phyloP scores from a whole-genome alignment of 768 basidiomycete species.

The Termitomyces eurrhizus region DNA sequence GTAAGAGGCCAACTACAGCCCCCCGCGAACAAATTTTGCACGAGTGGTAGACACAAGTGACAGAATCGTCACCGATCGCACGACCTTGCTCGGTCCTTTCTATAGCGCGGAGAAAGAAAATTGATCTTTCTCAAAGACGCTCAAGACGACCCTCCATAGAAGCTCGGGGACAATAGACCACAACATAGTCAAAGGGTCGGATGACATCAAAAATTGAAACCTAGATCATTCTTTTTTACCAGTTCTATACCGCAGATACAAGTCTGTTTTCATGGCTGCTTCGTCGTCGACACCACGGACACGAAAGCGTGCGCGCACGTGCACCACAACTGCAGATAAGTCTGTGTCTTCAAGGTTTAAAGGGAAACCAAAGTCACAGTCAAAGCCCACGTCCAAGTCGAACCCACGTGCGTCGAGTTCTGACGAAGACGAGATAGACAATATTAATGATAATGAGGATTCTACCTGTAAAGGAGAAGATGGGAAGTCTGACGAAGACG shows the following conservation, averaged over 20 bases:
- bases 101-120: too few relatives aligned
- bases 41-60: too few relatives aligned
- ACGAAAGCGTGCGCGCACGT: background rate
- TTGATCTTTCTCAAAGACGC: too few relatives aligned
- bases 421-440: background rate
- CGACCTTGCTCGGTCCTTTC: background rate
- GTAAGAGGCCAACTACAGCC: too few relatives aligned
- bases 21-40: too few relatives aligned
- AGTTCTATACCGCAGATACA: background rate
- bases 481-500: constrained; percentile 11
- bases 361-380: background rate
- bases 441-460: background rate
- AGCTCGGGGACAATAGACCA: background rate
- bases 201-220: background rate
- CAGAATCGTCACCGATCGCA: too few relatives aligned
- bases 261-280: background rate
- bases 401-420: background rate
- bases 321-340: background rate
- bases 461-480: constrained; percentile 9
- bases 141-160: too few relatives aligned
- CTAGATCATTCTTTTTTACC: background rate
- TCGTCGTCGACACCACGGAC: background rate
- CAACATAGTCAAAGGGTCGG: background rate
- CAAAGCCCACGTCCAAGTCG: background rate
- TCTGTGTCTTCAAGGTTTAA: background rate